phyloP scores from a whole-genome alignment of 179 eudicot genomes.

The Actinidia polygama region DNA sequence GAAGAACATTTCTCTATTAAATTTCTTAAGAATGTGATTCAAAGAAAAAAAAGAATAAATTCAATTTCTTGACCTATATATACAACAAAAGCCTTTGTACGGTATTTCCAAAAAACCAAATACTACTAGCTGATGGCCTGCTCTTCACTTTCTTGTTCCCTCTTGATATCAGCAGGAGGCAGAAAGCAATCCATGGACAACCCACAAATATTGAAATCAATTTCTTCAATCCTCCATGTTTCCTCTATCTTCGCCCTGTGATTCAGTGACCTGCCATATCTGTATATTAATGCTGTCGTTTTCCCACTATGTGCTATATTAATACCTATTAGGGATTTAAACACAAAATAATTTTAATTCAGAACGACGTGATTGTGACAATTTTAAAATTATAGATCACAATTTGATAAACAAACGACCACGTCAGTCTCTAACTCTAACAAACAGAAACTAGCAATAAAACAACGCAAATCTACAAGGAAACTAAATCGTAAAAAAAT shows the following conservation, averaged over 20 bases:
- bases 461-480: too few species aligned
- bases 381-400: too few species aligned
- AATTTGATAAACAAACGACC: too few species aligned
- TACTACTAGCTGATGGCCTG: slow-evolving; percentile 10
- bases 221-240: slow-evolving; percentile 67
- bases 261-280: slow-evolving; percentile 48
- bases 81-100: background rate
- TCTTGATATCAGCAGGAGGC: slow-evolving; percentile 58
- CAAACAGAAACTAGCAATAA: too few species aligned
- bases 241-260: slow-evolving; percentile 54
- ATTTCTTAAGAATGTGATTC: background rate
- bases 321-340: slow-evolving; percentile 6
- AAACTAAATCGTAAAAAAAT: too few species aligned
- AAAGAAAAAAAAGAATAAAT: too few species aligned
- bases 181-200: slow-evolving; percentile 54
- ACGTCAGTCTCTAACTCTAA: too few species aligned
- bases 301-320: slow-evolving; percentile 64
- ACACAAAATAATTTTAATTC: too few species aligned
- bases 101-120: background rate
- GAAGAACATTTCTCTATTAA: background rate
- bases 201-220: slow-evolving; percentile 65
- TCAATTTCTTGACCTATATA: background rate
- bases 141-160: slow-evolving; percentile 24
- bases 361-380: too few species aligned
- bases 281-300: slow-evolving; percentile 43